phyloP scores from a whole-genome alignment of 768 basidiomycete genomes.

The Pholiota molesta region DNA sequence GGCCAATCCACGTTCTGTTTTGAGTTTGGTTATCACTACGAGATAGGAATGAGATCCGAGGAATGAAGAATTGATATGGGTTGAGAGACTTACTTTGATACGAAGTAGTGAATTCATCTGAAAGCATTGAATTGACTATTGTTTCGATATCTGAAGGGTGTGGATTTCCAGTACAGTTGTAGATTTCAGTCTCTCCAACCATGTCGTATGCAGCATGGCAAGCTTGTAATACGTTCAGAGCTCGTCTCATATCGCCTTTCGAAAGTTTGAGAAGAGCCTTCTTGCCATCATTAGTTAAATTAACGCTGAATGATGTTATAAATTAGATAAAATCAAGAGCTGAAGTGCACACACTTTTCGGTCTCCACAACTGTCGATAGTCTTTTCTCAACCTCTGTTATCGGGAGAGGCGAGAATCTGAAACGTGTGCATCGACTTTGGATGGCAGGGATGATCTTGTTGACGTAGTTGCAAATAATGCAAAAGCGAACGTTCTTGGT shows the following conservation, averaged over 20 bases:
- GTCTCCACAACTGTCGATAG: slow-evolving; percentile 76
- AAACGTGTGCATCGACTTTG: slow-evolving; percentile 98
- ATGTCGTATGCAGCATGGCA: slow-evolving; percentile 96
- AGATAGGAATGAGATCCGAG: not conserved
- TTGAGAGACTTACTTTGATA: slow-evolving; percentile 64
- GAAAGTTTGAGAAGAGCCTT: slow-evolving; percentile 92
- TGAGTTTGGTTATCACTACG: slow-evolving; percentile 83
- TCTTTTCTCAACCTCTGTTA: slow-evolving; percentile 82
- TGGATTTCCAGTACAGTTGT: slow-evolving; percentile 96
- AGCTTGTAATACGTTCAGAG: slow-evolving; percentile 94
- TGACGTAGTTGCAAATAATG: slow-evolving; percentile 99
- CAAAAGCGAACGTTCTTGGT: slow-evolving; percentile 99
- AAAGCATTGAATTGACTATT: slow-evolving; percentile 94
- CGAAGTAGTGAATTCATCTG: slow-evolving; percentile 92
- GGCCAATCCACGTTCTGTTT: slow-evolving; percentile 91
- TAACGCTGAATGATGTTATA: slow-evolving; percentile 59
- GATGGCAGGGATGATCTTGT: slow-evolving; percentile 98
- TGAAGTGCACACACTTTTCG: slow-evolving; percentile 66
- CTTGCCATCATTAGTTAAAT: slow-evolving; percentile 84
- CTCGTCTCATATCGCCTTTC: slow-evolving; percentile 96
- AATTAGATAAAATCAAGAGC: not conserved
- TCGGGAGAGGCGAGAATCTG: slow-evolving; percentile 92
- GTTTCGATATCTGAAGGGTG: slow-evolving; percentile 94
- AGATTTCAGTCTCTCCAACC: slow-evolving; percentile 88
- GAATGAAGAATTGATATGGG: slow-evolving; percentile 3